Base-by-base conservation (phyloP, 495 filamentous ascomycete species). In the Oidiodendron maius region DNA sequence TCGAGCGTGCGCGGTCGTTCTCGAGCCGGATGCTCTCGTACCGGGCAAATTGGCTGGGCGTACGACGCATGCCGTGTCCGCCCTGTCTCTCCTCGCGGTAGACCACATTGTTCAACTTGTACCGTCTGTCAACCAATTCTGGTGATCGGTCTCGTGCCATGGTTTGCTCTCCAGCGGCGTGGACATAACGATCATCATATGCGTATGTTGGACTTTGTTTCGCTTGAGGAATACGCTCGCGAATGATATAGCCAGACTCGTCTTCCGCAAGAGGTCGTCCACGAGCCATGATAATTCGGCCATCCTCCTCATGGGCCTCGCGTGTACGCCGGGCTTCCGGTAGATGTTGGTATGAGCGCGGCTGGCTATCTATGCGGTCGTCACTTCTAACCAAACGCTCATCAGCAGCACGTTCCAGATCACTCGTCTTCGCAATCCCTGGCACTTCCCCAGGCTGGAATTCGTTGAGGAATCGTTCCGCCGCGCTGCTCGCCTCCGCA, bases 381-480 rank as follows among this genome's bases (percentile, higher is more conserved):
- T 60, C 60, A 63, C 61, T 65, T 55, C 57, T 63, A n/a, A 55
- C 58, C 16, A 54, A 56, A 42, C 61, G 54, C 17, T 54, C 56
- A 44, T 58, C 60, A 46, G 55, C 52, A 17, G 43, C 54, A 17
- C 57, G 66, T 11, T 57, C 60, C 35, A 59, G 60, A 21, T 44
- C 30, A 20, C 43, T 30, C 16, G 15, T 30, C 17, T 49, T 48
- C 26, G 36, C 3, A 4, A 47, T 38, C n/a, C 37, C 24, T n/a
- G 20, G 9, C 1, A 23, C 40, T 18, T 60, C 60, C 2, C 43
- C 60, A 32, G 67, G 68, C n/a, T 50, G 51, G 22, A 71, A 62
- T 20, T 62, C 57, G 30, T 65, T 64, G 5, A 72, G 52, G 34
- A 75, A 73, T 13, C 60, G 57, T 30, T 73, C 69, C 5, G 69